Base-by-base conservation (phyloP, 345 rosid genomes). In the Aethionema arabicum region DNA sequence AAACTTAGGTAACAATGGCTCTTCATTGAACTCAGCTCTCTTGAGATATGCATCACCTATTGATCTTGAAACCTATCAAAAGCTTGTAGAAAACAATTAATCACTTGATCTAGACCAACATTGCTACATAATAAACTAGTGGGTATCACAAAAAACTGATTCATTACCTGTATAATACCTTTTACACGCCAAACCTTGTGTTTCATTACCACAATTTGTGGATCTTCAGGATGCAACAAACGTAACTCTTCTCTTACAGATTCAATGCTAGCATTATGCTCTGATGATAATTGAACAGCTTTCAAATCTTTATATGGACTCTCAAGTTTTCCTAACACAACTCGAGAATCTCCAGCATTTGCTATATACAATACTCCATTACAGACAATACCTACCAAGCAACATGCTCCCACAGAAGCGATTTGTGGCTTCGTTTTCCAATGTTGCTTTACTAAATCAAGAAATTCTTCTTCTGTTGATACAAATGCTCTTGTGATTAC, bases 181-280 rank as follows among this genome's bases (percentile, higher is more conserved):
- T 88, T 90, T 30, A 95, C 96, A 6, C 97, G 97, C 99, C 99
- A 95, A 65, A 90, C 97, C 42, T 84, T 86, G 75, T 90, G 91
- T 72, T 82, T 90, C 62, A 88, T 74, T n/a, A 90, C 86, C 44
- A 95, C 99, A 3, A 95, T 86, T 50, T 79, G 84, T 31, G 99
- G 93, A 79, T 95, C 97, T 74, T 95, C 59, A n/a, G 99, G 99
- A 78, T 95, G 97, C 83, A 86, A 73, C 39, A 76, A 64, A 33
- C 61, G 88, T 76, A 95, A 49, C 75, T 95, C 99, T 46, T 95
- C 91, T 77, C 99, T 83, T 79, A 95, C 97, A 16, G 92, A 84
- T 63, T 86, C 95, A 0, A 78, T 11, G 59, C 93, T 83, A 37
- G 96, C 97, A 60, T 90, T 95, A 72, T 95, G 96, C 83, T 95